Percentiles rank a stretch among this genome's conserved stretches.
These are phyloP conservation scores for Gymnopilus dilepis DNA, from an alignment of 768 basidiomycete genomes.

Conservation along the genomic window DNA sequence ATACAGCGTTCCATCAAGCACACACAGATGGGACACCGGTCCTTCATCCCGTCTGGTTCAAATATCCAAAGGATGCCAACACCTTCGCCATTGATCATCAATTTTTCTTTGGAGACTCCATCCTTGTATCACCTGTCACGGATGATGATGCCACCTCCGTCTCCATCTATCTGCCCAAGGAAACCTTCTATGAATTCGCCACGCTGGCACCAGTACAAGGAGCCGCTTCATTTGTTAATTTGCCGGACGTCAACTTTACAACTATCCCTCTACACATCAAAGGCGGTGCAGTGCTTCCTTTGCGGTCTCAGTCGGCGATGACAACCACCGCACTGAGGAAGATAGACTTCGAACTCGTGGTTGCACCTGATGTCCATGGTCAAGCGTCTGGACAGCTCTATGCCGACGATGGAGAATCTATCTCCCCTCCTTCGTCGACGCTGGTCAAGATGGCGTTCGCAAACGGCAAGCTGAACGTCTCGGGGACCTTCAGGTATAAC, in stretches of 20 bases:
- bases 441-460: conserved; percentile 38
- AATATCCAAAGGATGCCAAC: conserved; percentile 64
- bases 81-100: conserved; percentile 69
- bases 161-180: conserved; percentile 63
- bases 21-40: conserved; percentile 65
- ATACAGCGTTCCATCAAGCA: conserved; percentile 70
- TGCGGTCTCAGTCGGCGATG: conserved; percentile 60
- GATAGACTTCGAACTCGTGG: conserved; percentile 64
- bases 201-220: conserved; percentile 55
- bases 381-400: conserved; percentile 59
- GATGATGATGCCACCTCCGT: conserved; percentile 64
- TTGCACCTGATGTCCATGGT: conserved; percentile 61
- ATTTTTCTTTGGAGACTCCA: conserved; percentile 69
- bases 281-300: conserved; percentile 62
- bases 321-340: conserved; percentile 61
- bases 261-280: conserved; percentile 68
- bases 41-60: conserved; percentile 68
- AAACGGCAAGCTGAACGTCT: conserved; percentile 36
- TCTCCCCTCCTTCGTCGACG: conserved; percentile 39
- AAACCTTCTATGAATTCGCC: conserved; percentile 69
- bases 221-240: conserved; percentile 47
- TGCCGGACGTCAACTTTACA: conserved; percentile 55
- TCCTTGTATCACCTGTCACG: conserved; percentile 74
- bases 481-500: conserved; percentile 42
- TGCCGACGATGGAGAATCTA: conserved; percentile 68